These are phyloP conservation scores for Mycosarcoma mackinlayi DNA, from an alignment of 1,284 basidiomycete genomes.

Conservation along the genomic window DNA sequence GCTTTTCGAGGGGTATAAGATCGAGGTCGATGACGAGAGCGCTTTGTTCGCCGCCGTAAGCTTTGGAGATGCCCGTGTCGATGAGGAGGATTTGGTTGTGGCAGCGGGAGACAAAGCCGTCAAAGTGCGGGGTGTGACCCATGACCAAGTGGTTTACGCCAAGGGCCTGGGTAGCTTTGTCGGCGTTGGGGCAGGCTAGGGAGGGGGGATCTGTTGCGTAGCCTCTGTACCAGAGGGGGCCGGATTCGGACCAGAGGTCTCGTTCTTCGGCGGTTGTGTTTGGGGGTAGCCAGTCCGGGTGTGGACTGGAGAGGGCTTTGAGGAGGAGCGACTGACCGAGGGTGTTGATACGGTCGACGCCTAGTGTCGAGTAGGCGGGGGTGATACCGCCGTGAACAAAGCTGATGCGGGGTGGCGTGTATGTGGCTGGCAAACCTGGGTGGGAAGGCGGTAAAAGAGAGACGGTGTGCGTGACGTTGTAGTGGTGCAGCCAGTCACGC, in stretches of 20 bases:
- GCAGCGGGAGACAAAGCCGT: conserved; percentile 62
- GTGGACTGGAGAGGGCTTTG: conserved; percentile 42
- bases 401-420: conserved; percentile 24
- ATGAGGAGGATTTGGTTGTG: conserved; percentile 53
- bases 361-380: conserved; percentile 47
- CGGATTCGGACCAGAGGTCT: conserved; percentile 48
- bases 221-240: conserved; percentile 66
- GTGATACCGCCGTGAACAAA: conserved; percentile 67
- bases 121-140: conserved; percentile 64
- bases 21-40: conserved; percentile 60
- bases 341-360: conserved; percentile 52
- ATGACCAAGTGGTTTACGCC: conserved; percentile 50
- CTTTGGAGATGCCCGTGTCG: conserved; percentile 64
- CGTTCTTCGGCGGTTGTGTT: conserved; percentile 48
- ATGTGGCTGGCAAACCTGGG: conserved; percentile 8
- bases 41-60: conserved; percentile 63
- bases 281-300: conserved; percentile 29
- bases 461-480: conserved; percentile 54
- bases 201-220: conserved; percentile 50
- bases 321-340: conserved; percentile 48
- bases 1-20: conserved; percentile 14
- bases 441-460: conserved; percentile 34
- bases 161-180: conserved; percentile 17
- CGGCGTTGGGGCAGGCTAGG: conserved; percentile 45
- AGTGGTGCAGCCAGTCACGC: conserved; percentile 54